Percentiles rank a stretch among this genome's conserved stretches.
Evolutionary conservation across 441 rosid species (phyloP).

Genomic region (Isatis lusitanica): DNA sequence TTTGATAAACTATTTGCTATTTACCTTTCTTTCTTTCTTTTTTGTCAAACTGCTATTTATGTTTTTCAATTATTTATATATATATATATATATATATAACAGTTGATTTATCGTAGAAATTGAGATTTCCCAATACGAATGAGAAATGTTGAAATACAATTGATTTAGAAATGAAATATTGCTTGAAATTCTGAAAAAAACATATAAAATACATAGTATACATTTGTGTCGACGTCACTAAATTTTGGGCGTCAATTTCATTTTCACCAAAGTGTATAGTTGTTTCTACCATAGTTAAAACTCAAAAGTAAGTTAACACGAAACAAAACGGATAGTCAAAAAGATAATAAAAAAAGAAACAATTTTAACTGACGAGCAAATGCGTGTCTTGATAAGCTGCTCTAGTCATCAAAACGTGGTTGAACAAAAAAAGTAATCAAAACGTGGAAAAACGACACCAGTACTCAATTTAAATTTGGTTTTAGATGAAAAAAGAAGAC

Average conservation of each 20-base stretch:
- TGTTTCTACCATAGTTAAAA: neutral
- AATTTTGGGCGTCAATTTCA: neutral
- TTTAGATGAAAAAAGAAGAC: neutral
- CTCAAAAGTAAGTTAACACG: neutral
- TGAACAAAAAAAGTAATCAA: too few relatives aligned
- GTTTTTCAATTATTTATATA: too few relatives aligned
- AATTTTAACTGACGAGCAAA: slow-evolving; percentile 7
- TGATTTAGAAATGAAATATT: too few relatives aligned
- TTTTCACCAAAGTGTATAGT: neutral
- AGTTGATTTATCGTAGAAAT: too few relatives aligned
- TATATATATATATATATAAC: too few relatives aligned
- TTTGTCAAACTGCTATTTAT: too few relatives aligned
- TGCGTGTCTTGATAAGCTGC: neutral
- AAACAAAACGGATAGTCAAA: neutral
- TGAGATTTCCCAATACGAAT: too few relatives aligned
- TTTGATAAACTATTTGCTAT: too few relatives aligned
- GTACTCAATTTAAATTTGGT: neutral
- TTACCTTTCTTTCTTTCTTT: too few relatives aligned
- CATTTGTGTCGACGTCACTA: neutral
- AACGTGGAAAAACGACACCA: neutral
- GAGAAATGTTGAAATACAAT: too few relatives aligned
- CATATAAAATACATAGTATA: neutral
- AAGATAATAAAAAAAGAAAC: neutral
- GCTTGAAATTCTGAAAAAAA: too few relatives aligned
- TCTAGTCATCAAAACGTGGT: neutral